These are phyloP conservation scores for Sporopachydermia lactativora DNA, from an alignment of 805 yeast genomes.

Conservation along the genomic window DNA sequence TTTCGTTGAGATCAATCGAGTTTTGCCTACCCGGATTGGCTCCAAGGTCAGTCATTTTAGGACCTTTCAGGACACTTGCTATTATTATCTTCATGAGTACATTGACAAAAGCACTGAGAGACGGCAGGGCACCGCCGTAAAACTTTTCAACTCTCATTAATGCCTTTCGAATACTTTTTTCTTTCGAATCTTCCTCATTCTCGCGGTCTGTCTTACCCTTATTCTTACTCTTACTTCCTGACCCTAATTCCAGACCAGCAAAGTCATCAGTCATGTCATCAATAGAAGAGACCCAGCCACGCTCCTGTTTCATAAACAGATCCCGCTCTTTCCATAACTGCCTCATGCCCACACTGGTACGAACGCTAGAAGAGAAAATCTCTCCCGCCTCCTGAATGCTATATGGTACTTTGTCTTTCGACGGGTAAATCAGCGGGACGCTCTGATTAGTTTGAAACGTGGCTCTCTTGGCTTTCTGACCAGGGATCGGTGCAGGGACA, in stretches of 20 bases:
- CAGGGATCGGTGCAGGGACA: constrained; percentile 27
- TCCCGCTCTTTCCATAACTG: constrained; percentile 66
- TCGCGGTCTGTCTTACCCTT: too few species aligned
- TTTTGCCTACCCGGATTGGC: background rate
- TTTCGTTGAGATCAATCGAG: constrained; percentile 7
- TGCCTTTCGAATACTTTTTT: constrained; percentile 26
- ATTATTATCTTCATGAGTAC: constrained; percentile 54
- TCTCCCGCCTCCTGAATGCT: constrained; percentile 73
- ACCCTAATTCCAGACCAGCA: constrained; percentile 3
- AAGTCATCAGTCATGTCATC: constrained; percentile 6
- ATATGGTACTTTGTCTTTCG: constrained; percentile 39
- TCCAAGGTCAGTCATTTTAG: constrained; percentile 5
- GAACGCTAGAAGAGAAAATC: constrained; percentile 45
- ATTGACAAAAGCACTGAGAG: constrained; percentile 47
- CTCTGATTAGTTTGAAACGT: constrained; percentile 51
- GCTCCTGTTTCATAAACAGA: constrained; percentile 55
- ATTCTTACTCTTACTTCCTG: too few species aligned
- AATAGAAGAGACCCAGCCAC: constrained; percentile 34
- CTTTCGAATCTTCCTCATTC: constrained; percentile 11
- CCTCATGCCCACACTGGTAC: constrained; percentile 50
- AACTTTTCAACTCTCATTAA: constrained; percentile 45
- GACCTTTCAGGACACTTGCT: constrained; percentile 26
- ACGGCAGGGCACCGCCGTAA: constrained; percentile 37
- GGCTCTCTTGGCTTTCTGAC: constrained; percentile 17
- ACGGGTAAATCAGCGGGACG: constrained; percentile 55